Evolutionary conservation across 345 rosid genomes (phyloP), one percentile per base, ranked within the genome.

Genomic region (Cardamine resedifolia): DNA sequence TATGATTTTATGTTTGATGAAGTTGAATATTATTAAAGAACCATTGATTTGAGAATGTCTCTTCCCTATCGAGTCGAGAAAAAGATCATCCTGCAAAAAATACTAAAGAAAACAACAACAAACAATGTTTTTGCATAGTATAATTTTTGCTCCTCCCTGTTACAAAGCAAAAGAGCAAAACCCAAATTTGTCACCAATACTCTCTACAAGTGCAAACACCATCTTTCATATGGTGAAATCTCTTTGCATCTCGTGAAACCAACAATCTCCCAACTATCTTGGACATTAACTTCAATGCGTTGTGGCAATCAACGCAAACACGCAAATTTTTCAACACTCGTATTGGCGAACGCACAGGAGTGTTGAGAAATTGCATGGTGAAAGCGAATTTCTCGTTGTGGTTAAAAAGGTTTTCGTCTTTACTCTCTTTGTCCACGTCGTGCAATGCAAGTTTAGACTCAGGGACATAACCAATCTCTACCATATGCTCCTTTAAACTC

Each of bases 251-350:
- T 30, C 96, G 83, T 77, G 85, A 82, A 41, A 87, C 34, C 39
- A 92, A 68, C 55, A 45, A 53, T 80, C 96, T 86, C 33, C 95
- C 96, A 10, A 85, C 90, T 26, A 92, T 72, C 81, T 87, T 87
- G 3, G 98, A 92, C 66, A 92, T 87, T 19, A 88, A 72, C 76
- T 85, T 88, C 72, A 90, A 41, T 0, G 90, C 91, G 27, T 79
- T 82, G 68, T 92, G 98, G 70, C 96, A 88, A 76, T 92, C 98
- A n/a, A 80, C 81, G 38, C 96, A 92, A 28, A 87, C 88, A 56
- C 90, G 90, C 36, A 92, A 80, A 71, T 87, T 92, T 81, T 90
- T 87, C 7, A 85, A 39, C 50, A 92, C 83, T 58, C 80, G 83
- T 39, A 92, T 64, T 1, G 58, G 49, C 3, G 86, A 64, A 9